Percentiles rank a stretch among this genome's conserved stretches.
Conservation (phyloP, 139 green algal genomes). For the Picochlorum sp. region DNA sequence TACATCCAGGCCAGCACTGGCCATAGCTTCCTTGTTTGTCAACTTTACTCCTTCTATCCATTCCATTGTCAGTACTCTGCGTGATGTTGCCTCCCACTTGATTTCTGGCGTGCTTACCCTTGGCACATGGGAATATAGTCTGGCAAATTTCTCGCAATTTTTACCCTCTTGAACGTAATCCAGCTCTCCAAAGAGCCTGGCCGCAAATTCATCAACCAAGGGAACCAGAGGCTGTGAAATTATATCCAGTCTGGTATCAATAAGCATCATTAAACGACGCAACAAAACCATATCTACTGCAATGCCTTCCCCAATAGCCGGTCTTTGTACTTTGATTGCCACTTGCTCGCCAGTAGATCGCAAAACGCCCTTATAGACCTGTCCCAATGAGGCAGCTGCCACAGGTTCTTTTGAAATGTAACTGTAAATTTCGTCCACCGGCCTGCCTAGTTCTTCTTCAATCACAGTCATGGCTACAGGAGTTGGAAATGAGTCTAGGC, state of each 20-base stretch:
- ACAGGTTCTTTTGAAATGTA: conserved; percentile 60
- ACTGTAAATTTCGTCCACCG: conserved; percentile 44
- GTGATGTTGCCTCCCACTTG: conserved; percentile 48
- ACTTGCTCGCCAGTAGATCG: conserved; percentile 64
- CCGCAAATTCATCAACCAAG: conserved; percentile 94
- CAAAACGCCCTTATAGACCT: conserved; percentile 79
- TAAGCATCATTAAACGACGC: conserved; percentile 49
- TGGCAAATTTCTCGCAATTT: conserved; percentile 78
- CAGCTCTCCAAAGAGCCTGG: conserved; percentile 87
- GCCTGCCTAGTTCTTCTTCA: conserved; percentile 69
- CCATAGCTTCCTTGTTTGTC: conserved; percentile 61
- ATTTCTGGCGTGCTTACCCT: conserved; percentile 65
- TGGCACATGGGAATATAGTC: conserved; percentile 55
- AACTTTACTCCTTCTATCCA: conserved; percentile 97
- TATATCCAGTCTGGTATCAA: conserved; percentile 53
- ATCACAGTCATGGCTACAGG: conserved; percentile 42
- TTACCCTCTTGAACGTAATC: conserved; percentile 85
- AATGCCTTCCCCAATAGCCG: conserved; percentile 81
- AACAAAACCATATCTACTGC: conserved; percentile 85
- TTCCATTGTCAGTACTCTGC: conserved; percentile 87
- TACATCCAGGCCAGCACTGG: conserved; percentile 58
- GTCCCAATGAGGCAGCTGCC: conserved; percentile 74
- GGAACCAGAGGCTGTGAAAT: conserved; percentile 70
- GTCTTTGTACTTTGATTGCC: conserved; percentile 94
- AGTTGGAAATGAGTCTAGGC: conserved; percentile 30